phyloP scores from a whole-genome alignment of 1,284 basidiomycete species.

The Gymnopus androsaceus region DNA sequence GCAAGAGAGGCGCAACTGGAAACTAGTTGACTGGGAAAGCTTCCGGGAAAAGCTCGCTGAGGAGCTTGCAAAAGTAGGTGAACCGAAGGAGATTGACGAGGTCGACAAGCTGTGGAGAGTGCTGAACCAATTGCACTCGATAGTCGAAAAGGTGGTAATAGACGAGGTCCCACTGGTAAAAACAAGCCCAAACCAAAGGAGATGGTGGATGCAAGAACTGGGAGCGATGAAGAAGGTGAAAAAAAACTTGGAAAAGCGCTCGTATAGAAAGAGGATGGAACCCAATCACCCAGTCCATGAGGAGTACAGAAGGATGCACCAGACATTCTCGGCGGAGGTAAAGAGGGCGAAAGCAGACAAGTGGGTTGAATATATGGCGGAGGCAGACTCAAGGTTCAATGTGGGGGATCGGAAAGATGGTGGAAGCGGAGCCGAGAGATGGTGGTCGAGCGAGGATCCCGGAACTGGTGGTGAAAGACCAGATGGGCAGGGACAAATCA shows the following conservation, averaged over 20 bases:
- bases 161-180: neutral
- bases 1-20: slow-evolving; percentile 20
- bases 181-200: neutral
- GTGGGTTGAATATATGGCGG: neutral
- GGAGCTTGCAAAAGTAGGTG: neutral
- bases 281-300: neutral
- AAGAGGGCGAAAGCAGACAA: neutral
- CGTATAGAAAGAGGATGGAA: neutral
- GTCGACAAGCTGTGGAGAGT: neutral
- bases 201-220: neutral
- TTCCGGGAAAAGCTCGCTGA: slow-evolving; percentile 17
- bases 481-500: neutral
- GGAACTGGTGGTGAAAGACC: neutral
- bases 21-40: slow-evolving; percentile 25
- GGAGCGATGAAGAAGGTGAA: neutral
- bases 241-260: neutral
- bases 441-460: neutral
- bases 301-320: neutral
- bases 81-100: neutral
- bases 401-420: neutral
- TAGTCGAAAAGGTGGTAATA: neutral
- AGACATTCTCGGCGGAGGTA: neutral
- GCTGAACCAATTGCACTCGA: neutral
- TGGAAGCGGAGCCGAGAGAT: neutral
- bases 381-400: neutral